These are phyloP conservation scores for Coemansia sp. DNA, from an alignment of 192 early-diverging fungal species.

Conservation along the genomic window DNA sequence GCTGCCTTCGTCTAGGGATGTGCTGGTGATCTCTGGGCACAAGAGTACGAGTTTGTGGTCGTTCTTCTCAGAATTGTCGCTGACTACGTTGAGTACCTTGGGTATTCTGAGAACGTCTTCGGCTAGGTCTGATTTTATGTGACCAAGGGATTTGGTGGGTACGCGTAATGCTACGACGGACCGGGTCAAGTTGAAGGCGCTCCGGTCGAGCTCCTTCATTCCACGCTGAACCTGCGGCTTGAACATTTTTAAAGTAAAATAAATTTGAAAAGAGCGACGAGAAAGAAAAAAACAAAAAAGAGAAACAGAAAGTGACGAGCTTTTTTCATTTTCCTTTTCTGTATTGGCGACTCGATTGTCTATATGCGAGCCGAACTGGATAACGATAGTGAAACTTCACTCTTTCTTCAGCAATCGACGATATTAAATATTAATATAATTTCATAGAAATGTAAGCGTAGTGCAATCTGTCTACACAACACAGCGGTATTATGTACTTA, in stretches of 20 bases:
- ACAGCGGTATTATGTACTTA: not conserved
- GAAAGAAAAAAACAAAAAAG: not conserved
- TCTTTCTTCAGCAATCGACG: too few species aligned
- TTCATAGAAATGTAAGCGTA: not conserved
- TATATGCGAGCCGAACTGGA: too few species aligned
- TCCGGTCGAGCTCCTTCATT: conserved; percentile 66
- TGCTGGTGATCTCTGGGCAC: conserved; percentile 42
- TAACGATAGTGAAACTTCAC: too few species aligned
- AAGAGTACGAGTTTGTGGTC: conserved; percentile 58
- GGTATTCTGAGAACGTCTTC: conserved; percentile 64
- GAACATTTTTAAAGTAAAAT: conserved; percentile 19
- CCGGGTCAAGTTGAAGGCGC: conserved; percentile 65
- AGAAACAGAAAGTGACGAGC: not conserved
- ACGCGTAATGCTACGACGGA: conserved; percentile 71
- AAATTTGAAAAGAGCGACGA: not conserved
- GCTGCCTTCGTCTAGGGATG: conserved; percentile 28
- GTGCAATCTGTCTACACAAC: not conserved
- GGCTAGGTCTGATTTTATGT: conserved; percentile 50
- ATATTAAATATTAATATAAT: not conserved
- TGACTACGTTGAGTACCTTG: conserved; percentile 67
- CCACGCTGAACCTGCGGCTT: conserved; percentile 69
- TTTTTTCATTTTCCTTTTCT: not conserved
- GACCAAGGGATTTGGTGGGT: conserved; percentile 59
- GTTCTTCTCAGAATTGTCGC: conserved; percentile 37
- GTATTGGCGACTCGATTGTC: too few species aligned